Base-by-base conservation (phyloP, 768 basidiomycete species). In the Leucosporidium creatinivorum region DNA sequence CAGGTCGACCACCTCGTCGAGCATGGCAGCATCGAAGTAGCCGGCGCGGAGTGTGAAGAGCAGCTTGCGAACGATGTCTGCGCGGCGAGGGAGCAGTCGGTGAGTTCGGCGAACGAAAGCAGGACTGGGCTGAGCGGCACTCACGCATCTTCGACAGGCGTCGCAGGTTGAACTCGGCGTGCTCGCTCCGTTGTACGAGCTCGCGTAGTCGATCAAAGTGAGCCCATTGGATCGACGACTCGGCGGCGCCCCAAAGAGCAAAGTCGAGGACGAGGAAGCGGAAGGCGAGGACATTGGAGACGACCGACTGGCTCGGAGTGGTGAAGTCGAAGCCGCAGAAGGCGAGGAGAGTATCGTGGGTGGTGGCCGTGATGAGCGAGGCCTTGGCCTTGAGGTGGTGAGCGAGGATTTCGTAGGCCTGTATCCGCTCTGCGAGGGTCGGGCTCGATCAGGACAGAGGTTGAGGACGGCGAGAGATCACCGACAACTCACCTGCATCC, bases 331-430 rank as follows among this genome's bases (percentile, higher is more conserved):
- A 79, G 12, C 93, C 93, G 28, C 93, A 77, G 74, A 92, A 91
- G 77, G 88, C 86, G 74, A 96, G 89, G 21, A 97, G 72, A 0
- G 85, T 87, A 75, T 92, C 89, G 73, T 89, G 91, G 10, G 86
- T 82, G 1, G 87, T 86, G 78, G 88, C 82, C 73, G 91, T 89
- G 76, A 97, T 85, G 63, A 91, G 76, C 25, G 82, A 81, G 51
- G 84, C 82, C 79, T 93, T 94, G 44, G 80, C 80, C 31, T 87
- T 81, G 21, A 97, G 80, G 28, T 89, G 86, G 39, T 84, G 85
- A 0, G 86, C 85, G 5, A 97, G 81, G 48, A 91, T 86, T 62
- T 94, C 93, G 73, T 93, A 97, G 15, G 91, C 86, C 91, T 92
- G 72, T 5, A 36, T 23, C 15, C n/a, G 51, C 58, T 21, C 33